These are phyloP conservation scores for Fimicolochytrium jonesii DNA, from an alignment of 192 early-diverging fungal genomes.

Conservation along the genomic window DNA sequence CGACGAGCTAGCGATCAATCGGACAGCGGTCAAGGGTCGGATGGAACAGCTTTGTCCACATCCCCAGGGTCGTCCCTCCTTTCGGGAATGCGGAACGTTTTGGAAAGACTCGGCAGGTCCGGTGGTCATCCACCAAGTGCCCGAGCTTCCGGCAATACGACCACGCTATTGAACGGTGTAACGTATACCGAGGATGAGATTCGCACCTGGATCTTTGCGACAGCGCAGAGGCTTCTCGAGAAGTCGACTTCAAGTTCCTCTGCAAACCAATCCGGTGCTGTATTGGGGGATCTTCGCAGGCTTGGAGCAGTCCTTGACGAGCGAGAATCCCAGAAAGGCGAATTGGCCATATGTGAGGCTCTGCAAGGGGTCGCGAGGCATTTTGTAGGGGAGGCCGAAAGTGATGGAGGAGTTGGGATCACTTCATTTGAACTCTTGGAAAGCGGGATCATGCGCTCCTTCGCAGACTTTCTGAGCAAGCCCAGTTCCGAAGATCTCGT, in stretches of 20 bases:
- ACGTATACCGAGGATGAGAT: slow-evolving; percentile 22
- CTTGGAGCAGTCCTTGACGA: slow-evolving; percentile 15
- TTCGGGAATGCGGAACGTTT: slow-evolving; percentile 28
- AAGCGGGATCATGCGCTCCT: slow-evolving; percentile 63
- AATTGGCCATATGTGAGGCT: too few relatives aligned
- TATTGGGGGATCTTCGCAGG: slow-evolving; percentile 6
- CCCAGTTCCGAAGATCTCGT: slow-evolving; percentile 19
- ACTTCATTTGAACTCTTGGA: slow-evolving; percentile 78
- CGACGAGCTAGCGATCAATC: too few relatives aligned
- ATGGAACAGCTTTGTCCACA: background rate
- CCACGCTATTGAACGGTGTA: slow-evolving; percentile 30
- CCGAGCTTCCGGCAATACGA: slow-evolving; percentile 1
- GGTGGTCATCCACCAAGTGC: too few relatives aligned
- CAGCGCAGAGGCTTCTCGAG: background rate
- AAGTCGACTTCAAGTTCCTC: too few relatives aligned
- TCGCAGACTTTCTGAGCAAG: slow-evolving; percentile 49
- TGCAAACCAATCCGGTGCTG: too few relatives aligned
- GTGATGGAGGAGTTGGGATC: slow-evolving; percentile 33
- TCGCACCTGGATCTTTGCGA: slow-evolving; percentile 22
- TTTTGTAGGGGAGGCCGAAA: slow-evolving; percentile 25
- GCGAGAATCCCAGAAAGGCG: too few relatives aligned
- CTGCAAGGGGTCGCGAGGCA: slow-evolving; percentile 18
- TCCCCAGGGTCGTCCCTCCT: too few relatives aligned
- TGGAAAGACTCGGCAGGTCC: slow-evolving; percentile 36
- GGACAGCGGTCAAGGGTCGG: too few relatives aligned